A percentile compares a stretch with the other conserved stretches of the same genome.
These are phyloP conservation scores for Colletotrichum orchidophilum DNA, from an alignment of 2,329 filamentous ascomycete genomes.

Conservation along the genomic window DNA sequence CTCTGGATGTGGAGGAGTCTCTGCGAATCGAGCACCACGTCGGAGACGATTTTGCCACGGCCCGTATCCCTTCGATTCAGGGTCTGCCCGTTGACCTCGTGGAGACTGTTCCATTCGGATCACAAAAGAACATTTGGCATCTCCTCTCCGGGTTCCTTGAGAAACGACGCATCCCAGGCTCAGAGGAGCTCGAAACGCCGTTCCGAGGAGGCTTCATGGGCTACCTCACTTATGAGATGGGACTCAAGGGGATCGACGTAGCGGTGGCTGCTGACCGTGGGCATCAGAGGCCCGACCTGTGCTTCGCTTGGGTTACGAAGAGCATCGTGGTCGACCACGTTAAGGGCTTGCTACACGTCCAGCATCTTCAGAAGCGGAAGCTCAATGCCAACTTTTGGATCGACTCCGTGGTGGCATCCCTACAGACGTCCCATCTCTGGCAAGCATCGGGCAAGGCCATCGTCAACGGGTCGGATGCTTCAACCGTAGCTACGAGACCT, in stretches of 20 bases:
- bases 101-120: conserved; percentile 42
- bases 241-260: conserved; percentile 69
- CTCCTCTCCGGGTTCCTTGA: conserved; percentile 57
- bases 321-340: conserved; percentile 82
- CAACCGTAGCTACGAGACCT: conserved; percentile 22
- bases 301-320: conserved; percentile 78
- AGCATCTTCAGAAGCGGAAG: conserved; percentile 62
- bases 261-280: conserved; percentile 41
- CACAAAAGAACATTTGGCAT: conserved; percentile 56
- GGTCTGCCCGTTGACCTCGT: conserved; percentile 33
- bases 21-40: conserved; percentile 66
- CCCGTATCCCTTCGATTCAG: conserved; percentile 36
- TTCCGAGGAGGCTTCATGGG: conserved; percentile 90
- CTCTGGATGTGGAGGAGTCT: conserved; percentile 67
- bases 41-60: conserved; percentile 52
- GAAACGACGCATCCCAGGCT: conserved; percentile 37
- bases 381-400: conserved; percentile 43
- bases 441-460: conserved; percentile 23
- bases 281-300: conserved; percentile 72
- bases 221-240: conserved; percentile 86
- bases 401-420: conserved; percentile 39
- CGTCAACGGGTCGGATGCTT: neutral
- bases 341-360: conserved; percentile 69
- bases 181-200: conserved; percentile 47
- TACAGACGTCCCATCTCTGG: conserved; percentile 48